Conservation (phyloP, 2,329 filamentous ascomycete species). For the Penicillium expansum region DNA sequence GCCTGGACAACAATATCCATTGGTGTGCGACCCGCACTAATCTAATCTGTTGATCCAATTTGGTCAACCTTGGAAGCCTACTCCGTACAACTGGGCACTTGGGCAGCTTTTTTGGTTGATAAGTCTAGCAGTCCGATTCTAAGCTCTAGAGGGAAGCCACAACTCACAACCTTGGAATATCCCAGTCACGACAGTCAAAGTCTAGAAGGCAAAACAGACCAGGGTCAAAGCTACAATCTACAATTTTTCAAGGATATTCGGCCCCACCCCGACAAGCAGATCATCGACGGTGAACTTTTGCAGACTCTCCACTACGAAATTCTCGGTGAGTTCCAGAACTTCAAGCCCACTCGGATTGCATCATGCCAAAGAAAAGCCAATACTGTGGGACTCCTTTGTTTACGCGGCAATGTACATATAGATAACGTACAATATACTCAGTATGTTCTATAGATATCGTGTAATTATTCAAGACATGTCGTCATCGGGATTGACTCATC, state of each 20-base stretch:
- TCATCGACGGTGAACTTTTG: slow-evolving; percentile 5
- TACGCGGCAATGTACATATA: neutral
- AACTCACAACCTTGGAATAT: neutral
- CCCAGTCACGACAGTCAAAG: too few relatives aligned
- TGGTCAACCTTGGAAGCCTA: neutral
- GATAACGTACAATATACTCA: neutral
- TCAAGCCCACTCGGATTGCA: neutral
- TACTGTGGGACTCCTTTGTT: neutral
- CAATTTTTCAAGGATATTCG: neutral
- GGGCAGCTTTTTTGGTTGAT: too few relatives aligned
- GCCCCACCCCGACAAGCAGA: neutral
- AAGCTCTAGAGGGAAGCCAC: neutral
- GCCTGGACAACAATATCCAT: too few relatives aligned
- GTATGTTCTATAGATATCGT: neutral
- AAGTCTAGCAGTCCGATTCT: neutral
- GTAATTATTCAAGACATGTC: neutral
- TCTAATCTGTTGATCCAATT: neutral
- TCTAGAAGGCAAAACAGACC: neutral
- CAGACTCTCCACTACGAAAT: slow-evolving; percentile 1
- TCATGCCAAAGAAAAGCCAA: slow-evolving; percentile 1
- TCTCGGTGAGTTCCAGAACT: slow-evolving; percentile 7
- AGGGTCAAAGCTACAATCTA: neutral
- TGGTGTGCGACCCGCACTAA: neutral
- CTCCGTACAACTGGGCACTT: neutral
- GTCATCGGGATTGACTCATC: neutral